Base-by-base conservation (phyloP, 805 yeast species). In the Candida wancherniae region DNA sequence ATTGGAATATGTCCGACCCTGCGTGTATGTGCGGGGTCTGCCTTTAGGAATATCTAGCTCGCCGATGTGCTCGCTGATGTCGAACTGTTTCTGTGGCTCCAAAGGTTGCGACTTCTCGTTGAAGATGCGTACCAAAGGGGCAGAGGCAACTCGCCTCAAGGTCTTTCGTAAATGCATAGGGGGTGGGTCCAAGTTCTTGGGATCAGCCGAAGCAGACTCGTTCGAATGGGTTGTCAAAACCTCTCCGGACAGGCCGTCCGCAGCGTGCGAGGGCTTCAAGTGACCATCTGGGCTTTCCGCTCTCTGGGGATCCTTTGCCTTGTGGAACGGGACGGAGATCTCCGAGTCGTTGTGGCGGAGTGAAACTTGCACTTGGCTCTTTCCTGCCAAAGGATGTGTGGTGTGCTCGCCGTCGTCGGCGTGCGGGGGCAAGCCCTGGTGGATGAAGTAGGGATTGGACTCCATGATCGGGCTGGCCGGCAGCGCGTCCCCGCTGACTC, bases 91-190 rank as follows among this genome's bases (percentile, higher is more conserved):
- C 43, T 45, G 72, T 8, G 33, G 35, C 16, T 45, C 38, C 11
- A 22, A 17, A 6, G 37, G 26, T 24, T 48, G 39, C 9, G 39
- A 19, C 14, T 34, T 31, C 9, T 50, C 63, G 36, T 45, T 47
- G 36, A 63, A 39, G n/a, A 61, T 35, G 4, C 63, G 36, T 11
- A 64, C 82, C 33, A 81, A 64, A 8, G 95, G 95, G 1, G 92
- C 94, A 0, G 95, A 84, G 0, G 94, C 88, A 2, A 83, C 94
- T 39, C 94, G 67, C 38, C 92, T 63, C 15, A 84, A 58, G 13
- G 66, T 63, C 24, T 63, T 57, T 13, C 61, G 69, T 22, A 69
- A 48, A 1, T 61, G 55, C 9, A 53, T 35, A 6, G 31, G 31
- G 4, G 45, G 47, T 0, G 32, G 22, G n/a, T n/a, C n/a, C n/a